Evolutionary conservation across 495 filamentous ascomycete genomes (phyloP), one percentile per base, ranked within the genome.

Genomic region (Penicillium turbatum): DNA sequence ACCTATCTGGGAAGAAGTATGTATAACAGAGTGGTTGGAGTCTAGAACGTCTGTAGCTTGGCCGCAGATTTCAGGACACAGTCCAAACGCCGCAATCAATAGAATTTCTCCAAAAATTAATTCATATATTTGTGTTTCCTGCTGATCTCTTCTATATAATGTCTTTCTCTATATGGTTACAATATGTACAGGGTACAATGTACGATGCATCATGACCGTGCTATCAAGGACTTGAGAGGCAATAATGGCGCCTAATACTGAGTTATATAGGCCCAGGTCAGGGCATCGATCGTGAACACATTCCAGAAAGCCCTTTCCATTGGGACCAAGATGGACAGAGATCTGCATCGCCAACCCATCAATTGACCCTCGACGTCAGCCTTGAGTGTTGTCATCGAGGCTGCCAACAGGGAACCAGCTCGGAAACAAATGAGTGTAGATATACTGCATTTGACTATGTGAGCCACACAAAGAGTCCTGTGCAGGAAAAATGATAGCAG

Each of bases 371-470:
- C 11, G 35, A 31, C 35, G 39, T 35, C 31, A 15, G 49, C 39
- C 19, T 43, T 15, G 9, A 3, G 16, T 27, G 26, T 39, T 49
- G 47, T 30, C 17, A 41, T 34, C 5, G n/a, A 35, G 30, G 49
- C 39, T 34, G 49, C 48, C 35, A 49, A 29, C 34, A 51, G 49
- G 49, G 29, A 40, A 49, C 24, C 47, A 13, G 35, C 31, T 48
- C 27, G 15, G 16, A 38, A 43, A 27, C 39, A 21, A 51, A 51
- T 40, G 17, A 16, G 2, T 15, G 8, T 38, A 29, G 34, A 17
- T 5, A 21, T 7, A 13, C 45, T 16, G 19, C 15, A 48, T 34
- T 10, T 16, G 8, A 3, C 2, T 11, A 15, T n/a, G 30, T 37
- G n/a, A 8, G 16, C 41, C 15, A 8, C n/a, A 44, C 17, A 9